Percentiles rank a stretch among this genome's conserved stretches.
Evolutionary conservation across 345 rosid species (phyloP).

Genomic region (Populus pruinosa): DNA sequence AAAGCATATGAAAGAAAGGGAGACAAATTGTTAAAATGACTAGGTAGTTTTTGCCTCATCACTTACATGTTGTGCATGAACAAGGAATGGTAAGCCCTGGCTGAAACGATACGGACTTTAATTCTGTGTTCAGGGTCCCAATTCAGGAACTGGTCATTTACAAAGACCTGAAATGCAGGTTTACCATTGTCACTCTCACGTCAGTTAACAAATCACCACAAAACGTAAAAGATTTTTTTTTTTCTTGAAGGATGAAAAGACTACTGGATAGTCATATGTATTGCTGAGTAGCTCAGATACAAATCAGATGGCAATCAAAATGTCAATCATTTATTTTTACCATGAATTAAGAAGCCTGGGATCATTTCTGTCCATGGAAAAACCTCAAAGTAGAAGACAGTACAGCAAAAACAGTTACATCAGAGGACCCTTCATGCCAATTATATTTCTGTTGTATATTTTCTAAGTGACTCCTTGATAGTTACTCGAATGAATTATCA

Average conservation of each 20-base stretch:
- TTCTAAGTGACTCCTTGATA: no score
- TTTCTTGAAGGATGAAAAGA: no score
- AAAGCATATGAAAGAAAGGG: background rate
- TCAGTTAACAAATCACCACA: background rate
- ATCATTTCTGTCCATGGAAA: background rate
- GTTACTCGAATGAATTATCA: background rate
- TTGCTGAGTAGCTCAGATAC: no score
- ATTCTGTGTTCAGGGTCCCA: constrained; percentile 87
- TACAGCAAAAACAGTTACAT: background rate
- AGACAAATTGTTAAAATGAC: background rate
- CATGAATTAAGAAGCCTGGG: background rate
- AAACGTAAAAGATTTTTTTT: background rate
- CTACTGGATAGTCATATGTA: no score
- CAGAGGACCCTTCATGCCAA: background rate
- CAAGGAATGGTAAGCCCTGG: constrained; percentile 95
- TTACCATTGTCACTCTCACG: background rate
- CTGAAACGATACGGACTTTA: constrained; percentile 97
- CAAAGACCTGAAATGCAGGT: constrained; percentile 55
- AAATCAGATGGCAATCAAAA: background rate
- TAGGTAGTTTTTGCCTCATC: background rate
- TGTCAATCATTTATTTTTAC: background rate
- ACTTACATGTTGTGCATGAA: constrained; percentile 99
- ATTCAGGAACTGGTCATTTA: constrained; percentile 88
- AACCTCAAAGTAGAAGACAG: background rate
- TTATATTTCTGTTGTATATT: background rate